Percentiles rank a stretch among this genome's conserved stretches.
Evolutionary conservation across 768 basidiomycete species (phyloP).

Genomic region (Mycena floridula): DNA sequence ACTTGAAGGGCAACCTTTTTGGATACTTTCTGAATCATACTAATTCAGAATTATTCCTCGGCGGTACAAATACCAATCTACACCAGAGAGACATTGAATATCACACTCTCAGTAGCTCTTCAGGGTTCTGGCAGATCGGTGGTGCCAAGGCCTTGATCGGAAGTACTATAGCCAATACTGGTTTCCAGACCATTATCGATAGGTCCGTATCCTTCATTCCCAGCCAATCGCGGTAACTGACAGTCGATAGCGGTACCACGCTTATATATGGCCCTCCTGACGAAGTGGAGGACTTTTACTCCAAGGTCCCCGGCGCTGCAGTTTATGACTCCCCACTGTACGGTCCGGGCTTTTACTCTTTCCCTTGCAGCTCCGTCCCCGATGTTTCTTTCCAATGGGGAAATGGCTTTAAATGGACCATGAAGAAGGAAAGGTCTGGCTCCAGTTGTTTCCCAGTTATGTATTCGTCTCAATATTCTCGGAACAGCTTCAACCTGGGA

Average conservation of each 20-base stretch:
- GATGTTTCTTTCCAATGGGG: constrained; percentile 28
- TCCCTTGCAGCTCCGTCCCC: constrained; percentile 18
- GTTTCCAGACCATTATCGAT: constrained; percentile 20
- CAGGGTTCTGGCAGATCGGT: constrained; percentile 22
- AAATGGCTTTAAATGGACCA: constrained; percentile 28
- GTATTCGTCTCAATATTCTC: constrained; percentile 16
- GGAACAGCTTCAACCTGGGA: constrained; percentile 34
- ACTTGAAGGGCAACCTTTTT: constrained; percentile 29
- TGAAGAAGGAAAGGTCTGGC: constrained; percentile 13
- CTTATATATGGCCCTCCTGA: constrained; percentile 24
- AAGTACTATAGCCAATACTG: constrained; percentile 3
- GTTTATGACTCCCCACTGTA: constrained; percentile 9
- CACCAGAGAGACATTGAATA: constrained; percentile 33
- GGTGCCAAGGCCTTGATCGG: constrained; percentile 8
- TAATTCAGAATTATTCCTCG: constrained; percentile 44
- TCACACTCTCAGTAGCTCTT: constrained; percentile 11
- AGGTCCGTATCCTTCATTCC: too few relatives aligned
- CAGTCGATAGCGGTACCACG: constrained; percentile 34
- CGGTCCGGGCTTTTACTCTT: constrained; percentile 16
- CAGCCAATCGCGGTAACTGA: too few relatives aligned
- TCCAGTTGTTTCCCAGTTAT: not conserved
- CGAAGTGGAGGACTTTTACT: constrained; percentile 17
- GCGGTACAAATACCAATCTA: constrained; percentile 42
- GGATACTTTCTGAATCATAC: constrained; percentile 35
- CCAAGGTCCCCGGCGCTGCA: constrained; percentile 17